A percentile compares a stretch with the other conserved stretches of the same genome.
phyloP scores from a whole-genome alignment of 176 grass and related monocot species.

The Cymbopogon citratus region DNA sequence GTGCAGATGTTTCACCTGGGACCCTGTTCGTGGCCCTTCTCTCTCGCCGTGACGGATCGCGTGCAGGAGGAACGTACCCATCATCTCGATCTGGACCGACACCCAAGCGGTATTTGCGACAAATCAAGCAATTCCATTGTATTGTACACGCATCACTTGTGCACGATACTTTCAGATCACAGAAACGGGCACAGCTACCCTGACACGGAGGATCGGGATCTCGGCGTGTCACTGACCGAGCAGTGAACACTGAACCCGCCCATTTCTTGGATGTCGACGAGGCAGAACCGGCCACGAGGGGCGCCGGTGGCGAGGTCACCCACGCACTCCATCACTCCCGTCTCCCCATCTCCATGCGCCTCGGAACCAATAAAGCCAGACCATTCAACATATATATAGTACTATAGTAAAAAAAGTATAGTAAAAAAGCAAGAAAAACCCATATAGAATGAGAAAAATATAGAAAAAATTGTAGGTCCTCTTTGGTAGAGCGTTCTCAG shows the following conservation, averaged over 20 bases:
- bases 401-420: no score
- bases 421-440: no score
- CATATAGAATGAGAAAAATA: no score
- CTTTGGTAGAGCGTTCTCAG: no score
- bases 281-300: neutral
- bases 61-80: neutral
- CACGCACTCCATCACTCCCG: neutral
- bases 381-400: no score
- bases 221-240: neutral
- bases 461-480: no score
- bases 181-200: neutral
- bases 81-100: neutral
- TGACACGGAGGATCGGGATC: slow-evolving; percentile 45
- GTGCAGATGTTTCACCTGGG: neutral
- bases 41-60: neutral
- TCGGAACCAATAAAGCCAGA: no score
- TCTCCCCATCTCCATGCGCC: neutral
- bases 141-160: neutral
- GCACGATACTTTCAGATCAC: neutral
- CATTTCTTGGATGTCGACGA: neutral
- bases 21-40: neutral
- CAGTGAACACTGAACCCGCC: neutral
- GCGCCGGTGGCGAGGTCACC: neutral
- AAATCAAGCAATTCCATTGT: neutral
- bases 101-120: neutral